Evolutionary conservation across 352 stramenopile genomes (phyloP).

Genomic region (Globisporangium nunn): DNA sequence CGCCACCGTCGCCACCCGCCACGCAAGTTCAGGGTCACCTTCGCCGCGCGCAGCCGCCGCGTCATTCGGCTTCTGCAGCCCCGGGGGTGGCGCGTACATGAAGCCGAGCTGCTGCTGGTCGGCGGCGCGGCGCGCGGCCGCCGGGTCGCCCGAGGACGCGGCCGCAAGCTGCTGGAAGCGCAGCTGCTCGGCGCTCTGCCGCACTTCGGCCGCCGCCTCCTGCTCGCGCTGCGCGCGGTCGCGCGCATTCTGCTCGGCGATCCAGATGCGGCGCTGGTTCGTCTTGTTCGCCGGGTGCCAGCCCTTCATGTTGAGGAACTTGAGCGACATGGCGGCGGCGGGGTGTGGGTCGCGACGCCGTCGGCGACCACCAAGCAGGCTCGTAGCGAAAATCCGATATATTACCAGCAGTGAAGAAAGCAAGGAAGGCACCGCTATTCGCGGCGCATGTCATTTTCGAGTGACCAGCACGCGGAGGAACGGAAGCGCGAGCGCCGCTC

Average conservation of each 20-base stretch:
- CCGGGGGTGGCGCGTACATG: conserved; percentile 65
- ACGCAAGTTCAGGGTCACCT: background rate
- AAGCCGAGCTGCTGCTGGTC: conserved; percentile 63
- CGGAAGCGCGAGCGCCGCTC: conserved; percentile 14
- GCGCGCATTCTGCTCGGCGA: conserved; percentile 68
- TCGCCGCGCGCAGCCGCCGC: conserved; percentile 21
- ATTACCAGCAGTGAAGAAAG: background rate
- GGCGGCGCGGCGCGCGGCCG: conserved; percentile 29
- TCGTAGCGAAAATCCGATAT: background rate
- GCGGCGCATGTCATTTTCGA: conserved; percentile 11
- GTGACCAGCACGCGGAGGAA: conserved; percentile 22
- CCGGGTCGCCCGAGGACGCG: conserved; percentile 35
- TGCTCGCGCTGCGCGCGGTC: conserved; percentile 38
- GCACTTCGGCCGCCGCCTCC: conserved; percentile 63
- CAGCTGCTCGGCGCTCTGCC: conserved; percentile 42
- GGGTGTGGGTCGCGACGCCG: too few species aligned
- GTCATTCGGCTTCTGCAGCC: conserved; percentile 38
- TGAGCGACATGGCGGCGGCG: conserved; percentile 49
- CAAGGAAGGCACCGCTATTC: background rate
- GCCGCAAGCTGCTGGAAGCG: conserved; percentile 56
- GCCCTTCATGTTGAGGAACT: conserved; percentile 78
- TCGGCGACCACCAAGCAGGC: background rate
- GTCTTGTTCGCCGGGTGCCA: conserved; percentile 72
- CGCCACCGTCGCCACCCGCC: too few species aligned
- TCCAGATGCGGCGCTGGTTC: conserved; percentile 84